These are phyloP conservation scores for Trypanosoma lewisi DNA, from an alignment of 208 protist species.

Conservation along the genomic window DNA sequence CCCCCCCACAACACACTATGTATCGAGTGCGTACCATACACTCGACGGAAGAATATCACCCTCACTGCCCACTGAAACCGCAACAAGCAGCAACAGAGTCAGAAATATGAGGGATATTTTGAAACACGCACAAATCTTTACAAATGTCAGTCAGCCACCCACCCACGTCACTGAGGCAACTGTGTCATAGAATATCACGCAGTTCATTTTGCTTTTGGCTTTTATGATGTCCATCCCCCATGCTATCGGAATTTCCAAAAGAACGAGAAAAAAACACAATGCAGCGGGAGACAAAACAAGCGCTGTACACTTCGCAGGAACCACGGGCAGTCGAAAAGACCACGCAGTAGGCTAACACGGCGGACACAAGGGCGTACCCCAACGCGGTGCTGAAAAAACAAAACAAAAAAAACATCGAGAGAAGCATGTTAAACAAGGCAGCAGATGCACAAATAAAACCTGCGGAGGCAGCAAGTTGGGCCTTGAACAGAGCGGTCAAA, in stretches of 20 bases:
- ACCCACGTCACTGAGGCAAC: constrained; percentile 9
- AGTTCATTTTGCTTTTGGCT: constrained; percentile 2
- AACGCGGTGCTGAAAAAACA: constrained; percentile 19
- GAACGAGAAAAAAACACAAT: constrained; percentile 16
- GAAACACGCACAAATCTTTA: constrained; percentile 16
- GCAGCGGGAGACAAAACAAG: constrained; percentile 2
- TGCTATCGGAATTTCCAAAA: constrained; percentile 13
- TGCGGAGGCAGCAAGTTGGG: background rate
- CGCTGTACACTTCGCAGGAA: background rate
- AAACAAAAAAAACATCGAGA: constrained; percentile 24
- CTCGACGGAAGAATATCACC: background rate
- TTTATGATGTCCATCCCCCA: constrained; percentile 11
- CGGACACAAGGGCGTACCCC: constrained; percentile 14
- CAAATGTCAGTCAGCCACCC: constrained; percentile 16
- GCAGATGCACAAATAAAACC: background rate
- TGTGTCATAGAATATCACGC: constrained; percentile 10
- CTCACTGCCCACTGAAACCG: background rate
- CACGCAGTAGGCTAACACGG: constrained; percentile 12
- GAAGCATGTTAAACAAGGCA: constrained; percentile 5
- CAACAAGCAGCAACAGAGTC: constrained; percentile 10
- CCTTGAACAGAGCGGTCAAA: background rate
- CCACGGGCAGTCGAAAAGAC: background rate
- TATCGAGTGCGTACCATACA: background rate
- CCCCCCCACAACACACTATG: background rate
- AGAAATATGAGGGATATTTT: constrained; percentile 4